phyloP scores from a whole-genome alignment of 2,329 filamentous ascomycete species.

The Delphinella strobiligena region DNA sequence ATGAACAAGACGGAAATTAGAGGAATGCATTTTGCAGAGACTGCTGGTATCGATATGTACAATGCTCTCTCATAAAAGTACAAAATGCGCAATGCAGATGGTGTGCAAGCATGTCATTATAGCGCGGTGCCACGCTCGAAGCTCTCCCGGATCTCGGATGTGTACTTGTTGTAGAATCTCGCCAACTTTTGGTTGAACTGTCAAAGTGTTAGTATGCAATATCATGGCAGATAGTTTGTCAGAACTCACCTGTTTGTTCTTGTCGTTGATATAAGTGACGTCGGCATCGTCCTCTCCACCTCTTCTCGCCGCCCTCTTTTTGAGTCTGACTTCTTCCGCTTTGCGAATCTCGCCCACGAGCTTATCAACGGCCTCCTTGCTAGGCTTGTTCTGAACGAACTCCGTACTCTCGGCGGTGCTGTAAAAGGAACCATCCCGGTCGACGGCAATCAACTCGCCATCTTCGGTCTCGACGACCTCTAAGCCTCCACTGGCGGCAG shows the following conservation, averaged over 20 bases:
- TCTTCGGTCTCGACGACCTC: conserved; percentile 94
- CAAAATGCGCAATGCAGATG: neutral
- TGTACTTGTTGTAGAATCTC: conserved; percentile 98
- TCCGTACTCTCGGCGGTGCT: conserved; percentile 72
- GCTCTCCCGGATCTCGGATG: conserved; percentile 87
- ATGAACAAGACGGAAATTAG: too few relatives aligned
- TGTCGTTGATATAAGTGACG: conserved; percentile 98
- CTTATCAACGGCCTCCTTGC: conserved; percentile 75
- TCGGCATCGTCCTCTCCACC: conserved; percentile 72
- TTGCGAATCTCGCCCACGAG: conserved; percentile 77
- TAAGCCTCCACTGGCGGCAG: conserved; percentile 70
- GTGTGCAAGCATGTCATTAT: conserved; percentile 30
- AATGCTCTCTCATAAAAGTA: neutral
- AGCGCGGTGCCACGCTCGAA: conserved; percentile 97
- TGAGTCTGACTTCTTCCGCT: conserved; percentile 74
- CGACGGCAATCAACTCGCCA: conserved; percentile 86
- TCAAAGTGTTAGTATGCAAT: neutral
- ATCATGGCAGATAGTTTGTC: too few relatives aligned
- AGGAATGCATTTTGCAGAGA: neutral
- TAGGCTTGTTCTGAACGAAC: conserved; percentile 76
- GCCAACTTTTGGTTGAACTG: conserved; percentile 97
- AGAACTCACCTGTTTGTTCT: conserved; percentile 59
- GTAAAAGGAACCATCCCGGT: conserved; percentile 83
- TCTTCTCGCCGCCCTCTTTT: conserved; percentile 71
- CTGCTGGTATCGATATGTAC: neutral